A percentile compares a stretch with the other conserved stretches of the same genome.
Conservation (phyloP, 2,329 filamentous ascomycete genomes). For the Rasamsonia emersonii region DNA sequence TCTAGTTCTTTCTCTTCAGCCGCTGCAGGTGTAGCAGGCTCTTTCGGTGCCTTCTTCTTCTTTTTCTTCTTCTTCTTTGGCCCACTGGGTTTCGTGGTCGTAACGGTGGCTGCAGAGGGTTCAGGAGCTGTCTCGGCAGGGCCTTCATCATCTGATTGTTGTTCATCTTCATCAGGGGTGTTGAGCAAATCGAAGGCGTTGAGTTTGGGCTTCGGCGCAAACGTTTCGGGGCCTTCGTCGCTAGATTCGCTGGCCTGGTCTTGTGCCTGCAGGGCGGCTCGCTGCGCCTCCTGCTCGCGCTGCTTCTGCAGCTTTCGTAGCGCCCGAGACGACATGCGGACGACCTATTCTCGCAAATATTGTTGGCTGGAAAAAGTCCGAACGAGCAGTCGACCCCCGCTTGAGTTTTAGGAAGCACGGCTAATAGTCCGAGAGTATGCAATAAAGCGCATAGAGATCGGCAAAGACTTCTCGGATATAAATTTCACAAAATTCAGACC, state of each 20-base stretch:
- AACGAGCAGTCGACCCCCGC: neutral
- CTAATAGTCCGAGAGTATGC: too few relatives aligned
- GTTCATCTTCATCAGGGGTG: slow-evolving; percentile 31
- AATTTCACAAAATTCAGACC: too few relatives aligned
- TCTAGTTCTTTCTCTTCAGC: slow-evolving; percentile 39
- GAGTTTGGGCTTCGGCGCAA: slow-evolving; percentile 32
- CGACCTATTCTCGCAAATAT: too few relatives aligned
- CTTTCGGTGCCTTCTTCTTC: slow-evolving; percentile 39
- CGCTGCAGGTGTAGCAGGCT: slow-evolving; percentile 13
- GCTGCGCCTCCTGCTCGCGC: slow-evolving; percentile 48
- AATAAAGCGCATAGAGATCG: too few relatives aligned
- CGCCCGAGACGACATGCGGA: slow-evolving; percentile 56
- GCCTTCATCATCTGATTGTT: slow-evolving; percentile 22
- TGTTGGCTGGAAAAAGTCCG: neutral
- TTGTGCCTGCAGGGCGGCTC: slow-evolving; percentile 29
- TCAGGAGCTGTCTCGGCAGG: slow-evolving; percentile 10
- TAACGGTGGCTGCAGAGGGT: slow-evolving; percentile 12
- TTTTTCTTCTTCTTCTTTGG: slow-evolving; percentile 55
- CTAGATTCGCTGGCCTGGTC: slow-evolving; percentile 31
- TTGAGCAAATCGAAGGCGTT: slow-evolving; percentile 50
- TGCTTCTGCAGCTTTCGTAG: slow-evolving; percentile 56
- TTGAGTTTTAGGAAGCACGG: too few relatives aligned
- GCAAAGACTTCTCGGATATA: too few relatives aligned
- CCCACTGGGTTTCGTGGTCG: slow-evolving; percentile 14
- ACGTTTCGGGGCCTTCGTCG: slow-evolving; percentile 28